Conservation (phyloP, 495 filamentous ascomycete genomes). For the Bacidia rubella region DNA sequence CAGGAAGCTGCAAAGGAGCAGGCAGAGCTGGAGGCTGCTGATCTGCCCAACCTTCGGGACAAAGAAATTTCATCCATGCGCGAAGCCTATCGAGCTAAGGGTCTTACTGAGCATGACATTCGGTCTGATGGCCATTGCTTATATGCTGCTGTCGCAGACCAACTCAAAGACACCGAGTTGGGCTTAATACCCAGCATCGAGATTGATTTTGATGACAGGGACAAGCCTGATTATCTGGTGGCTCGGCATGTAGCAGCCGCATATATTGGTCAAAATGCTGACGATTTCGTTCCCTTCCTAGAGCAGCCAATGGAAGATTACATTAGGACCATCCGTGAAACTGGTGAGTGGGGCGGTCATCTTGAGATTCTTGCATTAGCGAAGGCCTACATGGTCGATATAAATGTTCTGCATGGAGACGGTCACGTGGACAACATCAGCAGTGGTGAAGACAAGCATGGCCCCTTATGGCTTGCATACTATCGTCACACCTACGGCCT, state of each 20-base stretch:
- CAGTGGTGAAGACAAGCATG: constrained; percentile 29
- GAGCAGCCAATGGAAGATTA: constrained; percentile 71
- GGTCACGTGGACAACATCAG: constrained; percentile 65
- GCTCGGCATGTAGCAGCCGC: constrained; percentile 36
- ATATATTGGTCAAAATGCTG: constrained; percentile 42
- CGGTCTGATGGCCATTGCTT: constrained; percentile 88
- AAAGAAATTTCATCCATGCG: constrained; percentile 60
- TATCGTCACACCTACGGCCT: constrained; percentile 85
- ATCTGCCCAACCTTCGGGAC: constrained; percentile 58
- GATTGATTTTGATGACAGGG: constrained; percentile 7
- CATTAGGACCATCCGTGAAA: constrained; percentile 63
- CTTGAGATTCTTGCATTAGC: constrained; percentile 78
- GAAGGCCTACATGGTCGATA: constrained; percentile 65
- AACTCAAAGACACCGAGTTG: constrained; percentile 39
- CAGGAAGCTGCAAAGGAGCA: constrained; percentile 50
- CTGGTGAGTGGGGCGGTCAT: constrained; percentile 95
- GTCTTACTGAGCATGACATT: constrained; percentile 63
- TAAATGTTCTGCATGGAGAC: constrained; percentile 72
- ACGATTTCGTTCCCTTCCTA: constrained; percentile 58
- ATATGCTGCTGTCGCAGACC: constrained; percentile 85
- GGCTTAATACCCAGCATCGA: constrained; percentile 29
- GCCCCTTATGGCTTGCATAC: constrained; percentile 77
- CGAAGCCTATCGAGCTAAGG: constrained; percentile 43
- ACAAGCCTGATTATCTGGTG: constrained; percentile 9
- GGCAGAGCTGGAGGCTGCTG: constrained; percentile 61